Conservation (phyloP, 2,329 filamentous ascomycete species). For the Neonectria coccinea region DNA sequence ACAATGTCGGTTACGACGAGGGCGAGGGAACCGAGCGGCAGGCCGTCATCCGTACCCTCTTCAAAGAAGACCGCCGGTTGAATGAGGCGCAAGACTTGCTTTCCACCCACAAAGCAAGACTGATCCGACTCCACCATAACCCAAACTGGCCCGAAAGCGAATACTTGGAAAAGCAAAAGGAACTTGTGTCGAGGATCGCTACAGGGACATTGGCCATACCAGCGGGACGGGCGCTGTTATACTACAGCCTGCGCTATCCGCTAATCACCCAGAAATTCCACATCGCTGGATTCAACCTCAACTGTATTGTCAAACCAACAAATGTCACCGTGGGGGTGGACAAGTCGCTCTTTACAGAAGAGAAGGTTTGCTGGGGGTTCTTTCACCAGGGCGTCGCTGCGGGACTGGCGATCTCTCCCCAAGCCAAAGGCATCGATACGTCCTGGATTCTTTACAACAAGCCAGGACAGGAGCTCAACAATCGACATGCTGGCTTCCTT, state of each 20-base stretch:
- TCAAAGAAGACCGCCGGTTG: slow-evolving; percentile 89
- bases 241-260: slow-evolving; percentile 88
- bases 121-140: slow-evolving; percentile 80
- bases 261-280: slow-evolving; percentile 92
- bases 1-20: slow-evolving; percentile 75
- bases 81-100: slow-evolving; percentile 87
- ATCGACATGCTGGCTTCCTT: slow-evolving; percentile 95
- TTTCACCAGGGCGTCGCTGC: slow-evolving; percentile 97
- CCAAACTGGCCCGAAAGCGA: slow-evolving; percentile 86
- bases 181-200: slow-evolving; percentile 86
- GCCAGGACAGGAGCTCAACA: slow-evolving; percentile 85
- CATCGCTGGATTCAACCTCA: slow-evolving; percentile 90
- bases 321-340: slow-evolving; percentile 96
- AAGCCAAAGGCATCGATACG: slow-evolving; percentile 94
- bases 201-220: slow-evolving; percentile 90
- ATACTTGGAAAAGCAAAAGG: slow-evolving; percentile 91
- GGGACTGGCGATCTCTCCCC: slow-evolving; percentile 88
- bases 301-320: slow-evolving; percentile 90
- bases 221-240: slow-evolving; percentile 85
- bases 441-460: slow-evolving; percentile 99
- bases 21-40: slow-evolving; percentile 87
- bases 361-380: slow-evolving; percentile 98
- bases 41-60: slow-evolving; percentile 85
- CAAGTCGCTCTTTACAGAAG: slow-evolving; percentile 86
- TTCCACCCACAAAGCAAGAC: slow-evolving; percentile 84